These are phyloP conservation scores for Friedmanniomyces simplex DNA, from an alignment of 495 filamentous ascomycete genomes.

Conservation along the genomic window DNA sequence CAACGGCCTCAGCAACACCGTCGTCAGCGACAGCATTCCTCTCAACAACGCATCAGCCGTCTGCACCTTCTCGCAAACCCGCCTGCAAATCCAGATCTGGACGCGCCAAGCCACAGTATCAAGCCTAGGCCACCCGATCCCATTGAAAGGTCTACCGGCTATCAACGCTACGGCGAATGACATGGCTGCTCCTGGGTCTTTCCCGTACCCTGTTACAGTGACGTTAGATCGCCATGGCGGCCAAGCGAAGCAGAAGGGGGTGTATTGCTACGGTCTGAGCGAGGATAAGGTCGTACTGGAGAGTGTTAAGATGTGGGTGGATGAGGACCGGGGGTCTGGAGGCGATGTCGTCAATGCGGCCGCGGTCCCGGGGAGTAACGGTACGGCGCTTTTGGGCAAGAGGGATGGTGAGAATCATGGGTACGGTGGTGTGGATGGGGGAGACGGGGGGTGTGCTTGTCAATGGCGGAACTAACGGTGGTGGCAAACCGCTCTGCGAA, in stretches of 20 bases:
- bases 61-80: constrained; percentile 73
- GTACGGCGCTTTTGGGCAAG: constrained; percentile 1
- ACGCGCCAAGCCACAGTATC: constrained; percentile 35
- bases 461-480: constrained; percentile 14
- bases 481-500: no score
- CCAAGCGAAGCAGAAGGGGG: constrained; percentile 52
- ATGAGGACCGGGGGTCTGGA: constrained; percentile 49
- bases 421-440: constrained; percentile 9
- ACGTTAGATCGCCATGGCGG: constrained; percentile 60
- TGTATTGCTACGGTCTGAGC: constrained; percentile 61
- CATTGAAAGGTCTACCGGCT: constrained; percentile 14
- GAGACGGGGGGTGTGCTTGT: constrained; percentile 7
- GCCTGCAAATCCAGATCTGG: constrained; percentile 88
- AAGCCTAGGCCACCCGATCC: neutral
- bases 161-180: constrained; percentile 41
- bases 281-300: constrained; percentile 41
- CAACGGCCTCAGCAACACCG: constrained; percentile 26
- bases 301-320: constrained; percentile 42
- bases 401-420: neutral
- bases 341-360: constrained; percentile 53
- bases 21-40: constrained; percentile 51
- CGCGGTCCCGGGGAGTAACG: constrained; percentile 37
- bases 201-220: constrained; percentile 79
- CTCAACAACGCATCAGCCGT: constrained; percentile 50
- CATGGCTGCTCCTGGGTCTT: constrained; percentile 55